Evolutionary conservation across 345 rosid species (phyloP).

Genomic region (Gossypium longicalyx): DNA sequence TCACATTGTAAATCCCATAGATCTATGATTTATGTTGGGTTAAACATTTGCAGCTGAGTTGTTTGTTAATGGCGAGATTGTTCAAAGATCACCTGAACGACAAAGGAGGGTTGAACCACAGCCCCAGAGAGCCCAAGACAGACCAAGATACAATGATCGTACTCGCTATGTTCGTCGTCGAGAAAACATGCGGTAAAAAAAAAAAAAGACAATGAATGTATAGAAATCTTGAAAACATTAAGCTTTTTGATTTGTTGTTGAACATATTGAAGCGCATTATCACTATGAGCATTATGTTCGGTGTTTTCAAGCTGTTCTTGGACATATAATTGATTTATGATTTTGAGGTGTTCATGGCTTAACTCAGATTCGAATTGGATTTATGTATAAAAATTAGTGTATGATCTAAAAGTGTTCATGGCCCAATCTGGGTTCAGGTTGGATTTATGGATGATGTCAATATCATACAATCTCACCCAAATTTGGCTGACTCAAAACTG

Average conservation of each 20-base stretch:
- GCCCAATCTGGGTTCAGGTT: too few relatives aligned
- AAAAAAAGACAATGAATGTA: slow-evolving; percentile 12
- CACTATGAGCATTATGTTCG: background rate
- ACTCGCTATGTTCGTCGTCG: slow-evolving; percentile 81
- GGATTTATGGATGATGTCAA: too few relatives aligned
- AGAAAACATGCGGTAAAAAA: slow-evolving; percentile 47
- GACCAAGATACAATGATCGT: slow-evolving; percentile 97
- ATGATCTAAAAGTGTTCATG: too few relatives aligned
- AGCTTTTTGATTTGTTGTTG: background rate
- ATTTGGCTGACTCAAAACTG: too few relatives aligned
- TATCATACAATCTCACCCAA: too few relatives aligned
- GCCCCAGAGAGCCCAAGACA: slow-evolving; percentile 87
- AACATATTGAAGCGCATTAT: background rate
- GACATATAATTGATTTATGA: too few relatives aligned
- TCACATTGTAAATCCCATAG: too few relatives aligned
- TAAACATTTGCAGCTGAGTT: slow-evolving; percentile 62
- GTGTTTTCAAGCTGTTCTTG: too few relatives aligned
- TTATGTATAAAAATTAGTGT: too few relatives aligned
- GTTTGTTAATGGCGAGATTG: slow-evolving; percentile 91
- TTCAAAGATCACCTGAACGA: slow-evolving; percentile 87
- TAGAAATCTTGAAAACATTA: slow-evolving; percentile 14
- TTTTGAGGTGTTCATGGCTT: too few relatives aligned
- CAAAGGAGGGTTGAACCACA: slow-evolving; percentile 89
- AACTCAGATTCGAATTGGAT: too few relatives aligned
- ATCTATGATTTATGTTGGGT: too few relatives aligned